Evolutionary conservation across 495 filamentous ascomycete species (phyloP), one percentile per base, ranked within the genome.

Genomic region (Amphirosellinia nigrospora): DNA sequence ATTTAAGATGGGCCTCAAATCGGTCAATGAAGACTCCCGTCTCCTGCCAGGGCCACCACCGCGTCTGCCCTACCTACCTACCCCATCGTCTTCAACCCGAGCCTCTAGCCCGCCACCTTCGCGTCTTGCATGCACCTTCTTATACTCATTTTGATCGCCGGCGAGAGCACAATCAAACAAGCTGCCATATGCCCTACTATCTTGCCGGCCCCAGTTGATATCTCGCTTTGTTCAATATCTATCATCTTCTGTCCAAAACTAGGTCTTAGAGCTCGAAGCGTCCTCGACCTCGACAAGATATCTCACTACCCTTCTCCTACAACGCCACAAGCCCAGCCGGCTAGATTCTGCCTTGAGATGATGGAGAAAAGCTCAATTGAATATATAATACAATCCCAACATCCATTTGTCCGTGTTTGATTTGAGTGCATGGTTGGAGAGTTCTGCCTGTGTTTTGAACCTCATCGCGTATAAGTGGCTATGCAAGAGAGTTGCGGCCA

Each of bases 111-210:
- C 50, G 70, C 59, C 71, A 56, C 65, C 68, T 64, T n/a, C 65
- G 68, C 67, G 56, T 73, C 70, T 66, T 48, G 63, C 72, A 56
- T 62, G 45, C 56, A 70, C 73, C 67, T 79, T 76, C 66, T 74
- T 79, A 72, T 72, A 75, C 77, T 80, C 78, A 46, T 86, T 86
- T 72, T 72, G 79, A 68, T 85, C 84, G 76, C 74, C 71, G n/a
- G 68, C 38, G 48, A 21, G 38, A 59, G 72, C 21, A 68, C 73
- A 71, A 68, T 70, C 72, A 50, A 78, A 74, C 59, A 71, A 76
- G 72, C 71, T 74, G 59, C 43, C 39, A 32, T 72, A 64, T 28
- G 64, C 13, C 26, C n/a, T 3, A 13, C 48, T 64, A 64, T 46
- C 5, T 41, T 11, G 28, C 16, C 1, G 0, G 65, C 5, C 6